A percentile compares a stretch with the other conserved stretches of the same genome.
Evolutionary conservation across 2,329 filamentous ascomycete species (phyloP).

Genomic region (Aspergillus jensenii): DNA sequence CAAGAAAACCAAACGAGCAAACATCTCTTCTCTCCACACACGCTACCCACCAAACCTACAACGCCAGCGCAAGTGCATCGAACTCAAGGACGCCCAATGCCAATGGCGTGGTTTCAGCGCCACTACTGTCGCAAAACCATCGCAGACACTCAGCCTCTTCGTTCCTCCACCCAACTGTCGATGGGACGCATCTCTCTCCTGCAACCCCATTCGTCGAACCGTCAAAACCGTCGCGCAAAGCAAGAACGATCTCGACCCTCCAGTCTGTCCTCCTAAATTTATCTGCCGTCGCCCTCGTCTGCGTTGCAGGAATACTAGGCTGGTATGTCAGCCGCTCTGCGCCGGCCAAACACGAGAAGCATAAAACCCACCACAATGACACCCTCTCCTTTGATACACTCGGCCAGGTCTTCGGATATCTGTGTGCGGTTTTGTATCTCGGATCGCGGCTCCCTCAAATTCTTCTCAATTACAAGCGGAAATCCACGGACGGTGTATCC

Average conservation of each 20-base stretch:
- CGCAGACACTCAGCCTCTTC: slow-evolving; percentile 32
- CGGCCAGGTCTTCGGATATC: slow-evolving; percentile 90
- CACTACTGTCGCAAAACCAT: neutral
- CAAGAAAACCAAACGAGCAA: slow-evolving; percentile 28
- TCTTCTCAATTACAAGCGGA: slow-evolving; percentile 85
- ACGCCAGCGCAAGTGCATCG: slow-evolving; percentile 8
- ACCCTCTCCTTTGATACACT: slow-evolving; percentile 66
- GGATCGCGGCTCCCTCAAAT: slow-evolving; percentile 87
- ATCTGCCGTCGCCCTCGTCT: slow-evolving; percentile 75
- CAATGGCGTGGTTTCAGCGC: neutral
- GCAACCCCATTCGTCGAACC: slow-evolving; percentile 74
- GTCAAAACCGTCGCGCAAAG: slow-evolving; percentile 27
- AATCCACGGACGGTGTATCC: slow-evolving; percentile 89
- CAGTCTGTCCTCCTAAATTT: slow-evolving; percentile 67
- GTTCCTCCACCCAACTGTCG: slow-evolving; percentile 55
- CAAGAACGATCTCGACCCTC: slow-evolving; percentile 38
- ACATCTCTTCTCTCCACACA: slow-evolving; percentile 29
- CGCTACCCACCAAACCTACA: slow-evolving; percentile 17
- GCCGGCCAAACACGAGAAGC: slow-evolving; percentile 13
- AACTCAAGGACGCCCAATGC: slow-evolving; percentile 2
- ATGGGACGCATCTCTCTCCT: slow-evolving; percentile 71
- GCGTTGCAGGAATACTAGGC: slow-evolving; percentile 76
- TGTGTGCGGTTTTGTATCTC: slow-evolving; percentile 87
- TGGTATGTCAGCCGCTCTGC: slow-evolving; percentile 71
- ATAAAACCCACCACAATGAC: slow-evolving; percentile 29